phyloP scores from a whole-genome alignment of 371 early-diverging fungal genomes.

The Rhizopus arrhizus region DNA sequence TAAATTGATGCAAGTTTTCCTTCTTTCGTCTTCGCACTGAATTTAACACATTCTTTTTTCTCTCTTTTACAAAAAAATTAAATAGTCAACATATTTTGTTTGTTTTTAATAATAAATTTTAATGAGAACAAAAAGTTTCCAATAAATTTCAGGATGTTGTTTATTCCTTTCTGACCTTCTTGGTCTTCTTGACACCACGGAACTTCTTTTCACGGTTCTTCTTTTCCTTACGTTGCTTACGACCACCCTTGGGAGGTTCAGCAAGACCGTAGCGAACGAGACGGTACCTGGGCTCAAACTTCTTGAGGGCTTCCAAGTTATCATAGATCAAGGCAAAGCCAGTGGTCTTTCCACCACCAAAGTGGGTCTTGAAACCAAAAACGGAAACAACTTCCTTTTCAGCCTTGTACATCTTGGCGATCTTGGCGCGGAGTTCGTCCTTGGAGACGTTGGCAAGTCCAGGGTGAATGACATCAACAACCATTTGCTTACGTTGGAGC shows the following conservation, averaged over 20 bases:
- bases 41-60: no score
- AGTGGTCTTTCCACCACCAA: conserved; percentile 98
- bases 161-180: conserved; percentile 49
- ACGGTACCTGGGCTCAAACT: conserved; percentile 98
- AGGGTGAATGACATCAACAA: conserved; percentile 96
- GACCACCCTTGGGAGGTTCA: conserved; percentile 78
- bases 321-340: conserved; percentile 98
- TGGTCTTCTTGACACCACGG: conserved; percentile 96
- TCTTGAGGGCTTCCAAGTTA: conserved; percentile 91
- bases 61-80: no score
- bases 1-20: no score
- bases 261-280: conserved; percentile 84
- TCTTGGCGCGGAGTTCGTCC: conserved; percentile 92
- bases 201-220: conserved; percentile 99
- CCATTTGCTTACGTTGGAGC: conserved; percentile 98
- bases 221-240: conserved; percentile 98
- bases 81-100: no score
- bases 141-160: conserved; percentile 1
- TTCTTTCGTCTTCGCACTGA: no score
- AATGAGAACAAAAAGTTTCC: not conserved
- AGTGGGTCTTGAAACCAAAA: conserved; percentile 95
- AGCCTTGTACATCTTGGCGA: conserved; percentile 96
- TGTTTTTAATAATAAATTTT: no score
- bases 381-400: conserved; percentile 88
- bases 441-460: conserved; percentile 90